Evolutionary conservation across 768 basidiomycete species (phyloP).

Genomic region (Trametes cinnabarina): DNA sequence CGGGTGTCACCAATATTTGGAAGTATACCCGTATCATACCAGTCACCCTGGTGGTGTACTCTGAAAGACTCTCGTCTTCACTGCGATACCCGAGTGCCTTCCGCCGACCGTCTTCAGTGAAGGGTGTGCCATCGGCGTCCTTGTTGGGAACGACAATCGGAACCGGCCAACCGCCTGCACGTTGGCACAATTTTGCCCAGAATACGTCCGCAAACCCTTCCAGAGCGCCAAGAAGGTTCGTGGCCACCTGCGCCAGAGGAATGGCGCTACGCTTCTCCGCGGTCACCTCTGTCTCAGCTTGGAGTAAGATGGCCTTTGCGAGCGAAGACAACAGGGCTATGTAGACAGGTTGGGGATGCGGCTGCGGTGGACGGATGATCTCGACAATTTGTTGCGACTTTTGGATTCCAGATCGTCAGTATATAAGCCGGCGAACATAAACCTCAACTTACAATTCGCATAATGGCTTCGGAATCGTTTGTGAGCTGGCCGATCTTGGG

Average conservation of each 20-base stretch:
- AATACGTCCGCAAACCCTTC: slow-evolving; percentile 69
- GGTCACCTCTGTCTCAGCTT: slow-evolving; percentile 91
- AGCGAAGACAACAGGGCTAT: slow-evolving; percentile 82
- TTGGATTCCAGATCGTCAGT: slow-evolving; percentile 18
- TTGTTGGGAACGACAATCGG: slow-evolving; percentile 57
- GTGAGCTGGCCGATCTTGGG: slow-evolving; percentile 89
- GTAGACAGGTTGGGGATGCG: slow-evolving; percentile 48
- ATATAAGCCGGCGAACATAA: slow-evolving; percentile 12
- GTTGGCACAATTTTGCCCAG: slow-evolving; percentile 82
- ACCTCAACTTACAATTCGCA: slow-evolving; percentile 54
- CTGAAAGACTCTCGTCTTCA: slow-evolving; percentile 51
- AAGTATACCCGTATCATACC: slow-evolving; percentile 90
- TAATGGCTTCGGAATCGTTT: slow-evolving; percentile 59
- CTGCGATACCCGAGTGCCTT: slow-evolving; percentile 61
- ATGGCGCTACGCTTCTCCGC: slow-evolving; percentile 83
- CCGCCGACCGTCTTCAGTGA: slow-evolving; percentile 39
- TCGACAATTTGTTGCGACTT: slow-evolving; percentile 44
- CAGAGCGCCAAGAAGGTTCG: slow-evolving; percentile 59
- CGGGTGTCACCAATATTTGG: slow-evolving; percentile 49
- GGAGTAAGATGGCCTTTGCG: slow-evolving; percentile 81
- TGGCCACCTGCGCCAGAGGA: slow-evolving; percentile 76
- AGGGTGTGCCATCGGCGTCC: slow-evolving; percentile 50
- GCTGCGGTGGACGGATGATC: slow-evolving; percentile 36
- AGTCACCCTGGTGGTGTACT: slow-evolving; percentile 65
- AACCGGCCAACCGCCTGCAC: slow-evolving; percentile 85